Evolutionary conservation across 768 basidiomycete species (phyloP).

Genomic region (Mrakia blollopis): DNA sequence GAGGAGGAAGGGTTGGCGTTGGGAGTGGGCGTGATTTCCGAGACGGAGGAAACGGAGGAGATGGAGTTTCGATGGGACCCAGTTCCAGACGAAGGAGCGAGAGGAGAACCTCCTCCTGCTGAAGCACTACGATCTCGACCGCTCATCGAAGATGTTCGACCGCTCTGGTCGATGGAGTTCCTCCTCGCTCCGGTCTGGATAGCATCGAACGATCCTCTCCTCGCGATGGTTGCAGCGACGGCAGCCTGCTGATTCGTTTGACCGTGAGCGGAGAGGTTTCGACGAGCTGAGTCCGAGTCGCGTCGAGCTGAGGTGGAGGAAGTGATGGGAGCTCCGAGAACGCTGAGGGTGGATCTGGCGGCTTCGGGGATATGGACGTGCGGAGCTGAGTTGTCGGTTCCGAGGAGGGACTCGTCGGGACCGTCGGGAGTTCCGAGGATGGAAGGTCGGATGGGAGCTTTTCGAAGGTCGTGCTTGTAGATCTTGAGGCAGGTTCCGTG

Average conservation of each 20-base stretch:
- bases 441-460: conserved; percentile 9
- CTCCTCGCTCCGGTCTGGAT: conserved; percentile 6
- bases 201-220: not conserved
- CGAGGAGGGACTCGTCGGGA: conserved; percentile 4
- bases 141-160: not conserved
- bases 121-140: conserved; percentile 3
- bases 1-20: not conserved
- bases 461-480: conserved; percentile 47
- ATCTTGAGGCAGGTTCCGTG: conserved; percentile 87
- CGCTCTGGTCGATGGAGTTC: not conserved
- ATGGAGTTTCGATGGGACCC: not conserved
- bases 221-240: not conserved
- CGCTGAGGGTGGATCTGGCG: not conserved
- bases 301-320: not conserved
- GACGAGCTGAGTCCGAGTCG: conserved; percentile 9
- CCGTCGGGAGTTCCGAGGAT: not conserved
- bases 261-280: too few species aligned
- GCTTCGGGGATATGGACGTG: conserved; percentile 35
- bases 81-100: not conserved
- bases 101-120: not conserved
- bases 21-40: not conserved
- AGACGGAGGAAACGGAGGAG: conserved; percentile 1
- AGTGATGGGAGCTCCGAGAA: not conserved
- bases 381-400: conserved; percentile 12
- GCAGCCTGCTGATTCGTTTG: conserved; percentile 7